Evolutionary conservation across 2,329 filamentous ascomycete species (phyloP), one percentile per base, ranked within the genome.

Genomic region (Curvularia hawaiiensis): DNA sequence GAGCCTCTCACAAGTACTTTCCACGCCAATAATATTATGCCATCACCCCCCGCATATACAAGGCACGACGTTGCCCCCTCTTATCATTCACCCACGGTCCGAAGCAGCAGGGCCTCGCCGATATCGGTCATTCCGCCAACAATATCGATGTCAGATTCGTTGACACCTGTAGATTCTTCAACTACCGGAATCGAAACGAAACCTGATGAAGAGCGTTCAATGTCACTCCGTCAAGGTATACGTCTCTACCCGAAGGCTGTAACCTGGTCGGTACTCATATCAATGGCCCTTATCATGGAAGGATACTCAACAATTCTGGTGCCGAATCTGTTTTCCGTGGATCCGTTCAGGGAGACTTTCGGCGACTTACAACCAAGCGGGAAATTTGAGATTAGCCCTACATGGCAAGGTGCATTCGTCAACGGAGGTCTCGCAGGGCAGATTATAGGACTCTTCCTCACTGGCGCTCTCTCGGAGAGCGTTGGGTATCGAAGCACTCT

Each of bases 221-320:
- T 80, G 75, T 74, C 75, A 3, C 79, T 96, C 56, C 67, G 83
- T 66, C 85, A 95, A 78, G 91, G 90, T 57, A 81, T 95, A 72
- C 84, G 80, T 65, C 81, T 92, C 24, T 96, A 96, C 71, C 91
- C 90, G 54, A 93, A 94, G 79, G 92, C 91, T n/a, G 88, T 94
- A 58, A 82, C 79, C 12, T 96, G 90, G 90, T 91, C 88, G 66
- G 70, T 95, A 41, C 79, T 95, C 54, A 90, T 96, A 73, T 94
- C 90, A 10, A 91, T 90, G 0, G 91, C 88, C 72, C 91, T 96
- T 70, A 85, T 86, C 64, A 96, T 96, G 92, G 91, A 96, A 75
- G 91, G 90, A 8, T 95, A 91, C 77, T 90, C 95, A 71, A 82
- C 93, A 59, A 86, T 84, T 64, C 79, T 95, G 54, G 85, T 93